Conservation (phyloP, 2,329 filamentous ascomycete genomes). For the Exophiala sp. region DNA sequence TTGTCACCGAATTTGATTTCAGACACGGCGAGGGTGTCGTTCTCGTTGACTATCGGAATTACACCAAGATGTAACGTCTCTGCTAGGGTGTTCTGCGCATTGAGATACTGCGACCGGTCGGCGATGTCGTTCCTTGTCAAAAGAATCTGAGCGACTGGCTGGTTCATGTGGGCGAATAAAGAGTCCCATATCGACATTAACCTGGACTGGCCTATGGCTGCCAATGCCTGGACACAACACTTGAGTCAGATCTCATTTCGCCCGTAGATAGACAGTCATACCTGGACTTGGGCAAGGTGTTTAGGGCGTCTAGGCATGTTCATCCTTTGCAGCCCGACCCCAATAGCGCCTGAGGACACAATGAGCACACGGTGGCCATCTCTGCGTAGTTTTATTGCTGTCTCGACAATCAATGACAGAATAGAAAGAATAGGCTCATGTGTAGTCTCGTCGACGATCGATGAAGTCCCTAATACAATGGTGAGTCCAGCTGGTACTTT, state of each 20-base stretch:
- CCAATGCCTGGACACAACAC: constrained; percentile 63
- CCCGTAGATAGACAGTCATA: constrained; percentile 31
- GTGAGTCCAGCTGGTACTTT: constrained; percentile 8
- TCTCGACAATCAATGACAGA: constrained; percentile 89
- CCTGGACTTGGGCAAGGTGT: constrained; percentile 82
- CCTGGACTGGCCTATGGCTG: constrained; percentile 92
- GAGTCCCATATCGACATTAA: constrained; percentile 95
- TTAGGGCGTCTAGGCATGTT: constrained; percentile 83
- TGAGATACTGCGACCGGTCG: constrained; percentile 89
- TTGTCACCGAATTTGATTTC: constrained; percentile 99
- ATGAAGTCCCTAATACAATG: constrained; percentile 73
- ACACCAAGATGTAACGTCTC: constrained; percentile 92
- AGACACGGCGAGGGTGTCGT: constrained; percentile 91
- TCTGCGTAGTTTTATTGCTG: constrained; percentile 77
- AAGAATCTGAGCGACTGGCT: constrained; percentile 91
- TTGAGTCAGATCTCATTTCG: not conserved
- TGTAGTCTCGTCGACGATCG: constrained; percentile 95
- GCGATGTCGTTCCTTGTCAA: constrained; percentile 95
- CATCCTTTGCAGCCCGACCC: constrained; percentile 87
- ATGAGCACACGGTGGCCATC: constrained; percentile 94
- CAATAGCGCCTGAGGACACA: constrained; percentile 95
- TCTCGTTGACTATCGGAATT: constrained; percentile 98
- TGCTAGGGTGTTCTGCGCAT: constrained; percentile 91
- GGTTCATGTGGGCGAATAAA: constrained; percentile 78
- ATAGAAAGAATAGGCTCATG: constrained; percentile 91